Base-by-base conservation (phyloP, 129 eudicot genomes). In the Heracleum sosnowskyi region DNA sequence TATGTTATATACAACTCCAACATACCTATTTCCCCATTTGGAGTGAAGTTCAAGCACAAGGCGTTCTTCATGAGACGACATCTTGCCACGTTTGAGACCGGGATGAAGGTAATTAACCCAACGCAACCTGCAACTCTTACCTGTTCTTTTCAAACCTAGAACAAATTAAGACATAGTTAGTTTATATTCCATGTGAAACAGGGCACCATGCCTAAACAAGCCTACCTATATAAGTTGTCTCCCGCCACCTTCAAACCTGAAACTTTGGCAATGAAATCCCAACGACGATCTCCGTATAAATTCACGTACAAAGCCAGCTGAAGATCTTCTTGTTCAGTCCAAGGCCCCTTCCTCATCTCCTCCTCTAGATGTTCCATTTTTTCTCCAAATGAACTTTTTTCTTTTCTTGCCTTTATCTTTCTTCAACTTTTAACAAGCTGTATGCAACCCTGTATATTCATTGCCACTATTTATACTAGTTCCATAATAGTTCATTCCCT, bases 221-320 rank as follows among this genome's bases (percentile, higher is more conserved):
- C 83, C 79, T 82, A 86, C 84, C 83, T 80, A 79, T 73, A 28
- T 34, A 63, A 49, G 79, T 79, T 82, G 82, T 86, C 97, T 90
- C 97, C 97, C 97, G 86, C 97, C 97, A 92, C 97, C 97, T 90
- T 90, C 97, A 92, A 92, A 92, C 97, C 97, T 92, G 97, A 92
- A 74, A 92, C 97, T 80, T 92, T 90, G 24, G 97, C 96, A 53
- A 92, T 85, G 93, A 90, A 92, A 86, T 92, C 97, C 97, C 97
- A 92, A 64, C 97, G 88, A 0, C 97, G 92, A 69, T 90, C 96
- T 15, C 97, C 97, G 42, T 90, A 88, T 79, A 92, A 82, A 73
- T 87, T 90, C 84, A 90, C 97, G 76, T 85, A 85, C 72, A 87
- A 83, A 35, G 85, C 87, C 75, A 92, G 85, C 80, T 86, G 97